A percentile compares a stretch with the other conserved stretches of the same genome.
Evolutionary conservation across 2,329 filamentous ascomycete species (phyloP).

Genomic region (Alternaria metachromatica): DNA sequence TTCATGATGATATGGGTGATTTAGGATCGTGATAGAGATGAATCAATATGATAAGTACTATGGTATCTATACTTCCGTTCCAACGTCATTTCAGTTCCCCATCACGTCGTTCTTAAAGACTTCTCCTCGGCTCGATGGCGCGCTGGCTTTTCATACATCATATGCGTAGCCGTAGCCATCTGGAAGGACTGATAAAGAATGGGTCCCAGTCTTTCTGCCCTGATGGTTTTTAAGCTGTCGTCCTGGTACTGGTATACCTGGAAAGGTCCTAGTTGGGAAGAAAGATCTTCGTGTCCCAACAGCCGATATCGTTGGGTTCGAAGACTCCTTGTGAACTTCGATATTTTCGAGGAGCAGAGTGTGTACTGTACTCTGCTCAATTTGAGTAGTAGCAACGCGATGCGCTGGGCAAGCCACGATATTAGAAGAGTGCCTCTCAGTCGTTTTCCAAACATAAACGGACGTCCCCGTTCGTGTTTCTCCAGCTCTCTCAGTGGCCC

Average conservation of each 20-base stretch:
- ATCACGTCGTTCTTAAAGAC: background rate
- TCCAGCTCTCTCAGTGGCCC: slow-evolving; percentile 1
- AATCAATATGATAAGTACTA: background rate
- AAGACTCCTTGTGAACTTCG: background rate
- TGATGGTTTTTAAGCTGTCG: background rate
- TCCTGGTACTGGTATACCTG: background rate
- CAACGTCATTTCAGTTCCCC: background rate
- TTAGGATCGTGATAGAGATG: background rate
- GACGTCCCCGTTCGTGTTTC: background rate
- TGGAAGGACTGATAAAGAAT: background rate
- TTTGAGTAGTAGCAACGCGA: background rate
- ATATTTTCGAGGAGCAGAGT: background rate
- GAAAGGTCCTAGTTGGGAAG: too few species aligned
- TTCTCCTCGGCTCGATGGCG: background rate
- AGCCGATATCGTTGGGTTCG: background rate
- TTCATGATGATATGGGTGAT: slow-evolving; percentile 1
- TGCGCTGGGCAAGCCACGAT: background rate
- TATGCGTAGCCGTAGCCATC: background rate
- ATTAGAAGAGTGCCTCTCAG: background rate
- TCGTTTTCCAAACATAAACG: background rate
- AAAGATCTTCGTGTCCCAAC: background rate
- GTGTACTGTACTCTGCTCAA: background rate
- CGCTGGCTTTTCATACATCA: background rate
- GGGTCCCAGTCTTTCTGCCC: background rate
- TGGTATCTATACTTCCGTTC: background rate